A percentile compares a stretch with the other conserved stretches of the same genome.
Conservation (phyloP, 2,329 filamentous ascomycete genomes). For the Trichoderma simmonsii region DNA sequence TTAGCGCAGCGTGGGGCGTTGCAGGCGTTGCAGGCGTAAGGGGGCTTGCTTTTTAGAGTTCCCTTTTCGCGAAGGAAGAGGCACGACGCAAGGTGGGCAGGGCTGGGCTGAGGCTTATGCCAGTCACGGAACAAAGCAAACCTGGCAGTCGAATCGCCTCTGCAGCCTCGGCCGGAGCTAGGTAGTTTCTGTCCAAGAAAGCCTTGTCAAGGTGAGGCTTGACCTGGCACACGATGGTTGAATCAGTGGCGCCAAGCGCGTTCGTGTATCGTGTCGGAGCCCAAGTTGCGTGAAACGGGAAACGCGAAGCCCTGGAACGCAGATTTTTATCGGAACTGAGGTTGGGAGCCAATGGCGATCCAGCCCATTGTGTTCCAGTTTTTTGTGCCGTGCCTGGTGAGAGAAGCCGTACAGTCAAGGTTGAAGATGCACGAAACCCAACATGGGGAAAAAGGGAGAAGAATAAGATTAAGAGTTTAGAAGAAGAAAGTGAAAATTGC, state of each 20-base stretch:
- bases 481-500: background rate
- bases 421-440: background rate
- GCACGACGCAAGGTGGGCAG: background rate
- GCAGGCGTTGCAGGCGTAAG: slow-evolving; percentile 10
- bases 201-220: background rate
- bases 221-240: background rate
- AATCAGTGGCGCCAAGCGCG: background rate
- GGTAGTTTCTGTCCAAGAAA: background rate
- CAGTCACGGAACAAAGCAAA: background rate
- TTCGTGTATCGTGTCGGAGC: background rate
- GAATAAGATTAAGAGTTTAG: background rate
- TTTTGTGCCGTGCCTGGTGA: background rate
- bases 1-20: slow-evolving; percentile 9
- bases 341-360: background rate
- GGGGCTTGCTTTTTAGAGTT: slow-evolving; percentile 1
- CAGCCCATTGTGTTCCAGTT: background rate
- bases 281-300: background rate
- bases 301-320: background rate
- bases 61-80: background rate
- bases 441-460: background rate
- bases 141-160: background rate
- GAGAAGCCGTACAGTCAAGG: background rate
- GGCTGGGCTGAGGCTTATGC: slow-evolving; percentile 7
- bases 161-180: slow-evolving; percentile 7
- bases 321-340: background rate